Percentiles rank a stretch among this genome's conserved stretches.
Evolutionary conservation across 2,329 filamentous ascomycete genomes (phyloP).

Genomic region (Colletotrichum limetticola): DNA sequence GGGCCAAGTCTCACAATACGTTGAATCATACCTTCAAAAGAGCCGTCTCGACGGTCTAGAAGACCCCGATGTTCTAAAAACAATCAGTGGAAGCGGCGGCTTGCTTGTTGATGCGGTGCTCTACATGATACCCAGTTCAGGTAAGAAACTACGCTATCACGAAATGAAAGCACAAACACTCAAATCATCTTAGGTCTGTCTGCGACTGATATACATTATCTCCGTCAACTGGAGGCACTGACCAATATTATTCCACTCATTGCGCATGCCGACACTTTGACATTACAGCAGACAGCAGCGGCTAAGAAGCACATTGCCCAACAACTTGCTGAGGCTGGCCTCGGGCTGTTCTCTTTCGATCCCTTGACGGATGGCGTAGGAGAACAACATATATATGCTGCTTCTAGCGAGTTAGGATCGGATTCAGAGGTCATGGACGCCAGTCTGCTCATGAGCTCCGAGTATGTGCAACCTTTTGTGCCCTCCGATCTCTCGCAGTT

Average conservation of each 20-base stretch:
- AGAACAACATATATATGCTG: conserved; percentile 69
- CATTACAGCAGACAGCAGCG: conserved; percentile 62
- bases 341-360: conserved; percentile 76
- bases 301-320: conserved; percentile 70
- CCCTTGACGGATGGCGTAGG: conserved; percentile 43
- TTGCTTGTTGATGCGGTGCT: conserved; percentile 86
- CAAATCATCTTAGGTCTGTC: conserved; percentile 52
- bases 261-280: conserved; percentile 78
- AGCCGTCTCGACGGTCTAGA: conserved; percentile 68
- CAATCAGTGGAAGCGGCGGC: conserved; percentile 85
- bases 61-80: conserved; percentile 78
- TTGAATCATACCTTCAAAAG: conserved; percentile 76
- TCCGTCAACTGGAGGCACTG: conserved; percentile 74
- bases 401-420: conserved; percentile 78
- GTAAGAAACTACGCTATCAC: conserved; percentile 58
- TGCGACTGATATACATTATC: conserved; percentile 72
- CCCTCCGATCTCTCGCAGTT: conserved; percentile 78
- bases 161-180: conserved; percentile 48
- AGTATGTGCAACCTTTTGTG: conserved; percentile 85
- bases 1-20: conserved; percentile 73
- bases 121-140: conserved; percentile 77
- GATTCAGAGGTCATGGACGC: conserved; percentile 91
- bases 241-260: conserved; percentile 90
- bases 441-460: conserved; percentile 90
- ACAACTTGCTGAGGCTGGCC: conserved; percentile 65